These are phyloP conservation scores for Knufia fluminis DNA, from an alignment of 2,329 filamentous ascomycete species.

Conservation along the genomic window DNA sequence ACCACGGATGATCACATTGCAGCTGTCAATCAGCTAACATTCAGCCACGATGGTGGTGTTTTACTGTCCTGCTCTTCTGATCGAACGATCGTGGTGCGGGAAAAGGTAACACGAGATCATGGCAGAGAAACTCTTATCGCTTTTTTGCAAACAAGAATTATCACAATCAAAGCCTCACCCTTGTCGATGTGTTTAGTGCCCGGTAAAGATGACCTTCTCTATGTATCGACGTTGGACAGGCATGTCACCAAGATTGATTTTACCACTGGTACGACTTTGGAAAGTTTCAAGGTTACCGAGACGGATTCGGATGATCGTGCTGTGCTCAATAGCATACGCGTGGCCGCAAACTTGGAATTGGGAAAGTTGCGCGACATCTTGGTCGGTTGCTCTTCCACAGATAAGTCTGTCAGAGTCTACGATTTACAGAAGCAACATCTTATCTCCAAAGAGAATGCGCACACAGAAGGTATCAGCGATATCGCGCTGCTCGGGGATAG, in stretches of 20 bases:
- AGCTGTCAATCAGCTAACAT: slow-evolving; percentile 68
- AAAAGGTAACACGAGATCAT: slow-evolving; percentile 56
- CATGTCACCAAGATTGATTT: slow-evolving; percentile 53
- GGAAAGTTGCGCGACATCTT: slow-evolving; percentile 50
- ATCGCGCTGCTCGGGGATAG: slow-evolving; percentile 57
- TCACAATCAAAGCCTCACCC: slow-evolving; percentile 78
- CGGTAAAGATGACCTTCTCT: slow-evolving; percentile 47
- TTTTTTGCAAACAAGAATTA: slow-evolving; percentile 65
- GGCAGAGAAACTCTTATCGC: slow-evolving; percentile 52
- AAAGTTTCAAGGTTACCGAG: slow-evolving; percentile 75
- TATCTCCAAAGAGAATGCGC: slow-evolving; percentile 83
- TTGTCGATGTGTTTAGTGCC: slow-evolving; percentile 68
- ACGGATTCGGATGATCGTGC: slow-evolving; percentile 71
- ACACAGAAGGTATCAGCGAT: slow-evolving; percentile 87
- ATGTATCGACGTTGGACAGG: slow-evolving; percentile 55
- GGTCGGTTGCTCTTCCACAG: slow-evolving; percentile 82
- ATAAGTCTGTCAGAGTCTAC: slow-evolving; percentile 91
- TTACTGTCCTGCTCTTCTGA: slow-evolving; percentile 83
- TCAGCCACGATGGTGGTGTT: slow-evolving; percentile 59
- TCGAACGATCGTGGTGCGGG: slow-evolving; percentile 73
- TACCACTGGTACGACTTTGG: slow-evolving; percentile 57
- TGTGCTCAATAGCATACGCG: slow-evolving; percentile 67
- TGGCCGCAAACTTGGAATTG: slow-evolving; percentile 38
- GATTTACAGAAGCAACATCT: slow-evolving; percentile 67
- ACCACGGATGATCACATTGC: slow-evolving; percentile 88